Percentiles rank a stretch among this genome's conserved stretches.
Conservation (phyloP, 306 rosid species). For the Glycine latifolia region DNA sequence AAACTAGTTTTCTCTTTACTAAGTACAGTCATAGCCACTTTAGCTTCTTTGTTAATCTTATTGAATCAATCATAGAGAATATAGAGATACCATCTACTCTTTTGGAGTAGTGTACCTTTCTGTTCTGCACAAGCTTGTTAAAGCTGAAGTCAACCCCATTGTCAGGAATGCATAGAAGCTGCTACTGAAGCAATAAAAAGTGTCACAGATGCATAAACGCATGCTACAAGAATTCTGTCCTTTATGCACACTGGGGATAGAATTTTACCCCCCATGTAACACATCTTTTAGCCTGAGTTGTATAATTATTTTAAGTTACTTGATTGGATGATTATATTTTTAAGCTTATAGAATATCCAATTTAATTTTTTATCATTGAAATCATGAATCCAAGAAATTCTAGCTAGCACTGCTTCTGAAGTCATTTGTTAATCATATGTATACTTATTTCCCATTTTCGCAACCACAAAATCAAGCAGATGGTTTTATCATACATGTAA, state of each 20-base stretch:
- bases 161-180: constrained; percentile 20
- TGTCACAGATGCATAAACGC: constrained; percentile 31
- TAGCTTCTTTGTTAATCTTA: constrained; percentile 63
- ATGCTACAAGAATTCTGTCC: constrained; percentile 39
- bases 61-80: constrained; percentile 52
- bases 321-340: constrained; percentile 40
- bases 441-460: constrained; percentile 6
- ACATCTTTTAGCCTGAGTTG: constrained; percentile 38
- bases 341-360: constrained; percentile 19
- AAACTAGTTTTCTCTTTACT: constrained; percentile 55
- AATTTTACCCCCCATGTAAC: constrained; percentile 37
- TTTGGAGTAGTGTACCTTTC: constrained; percentile 13
- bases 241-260: constrained; percentile 23
- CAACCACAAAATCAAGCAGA: constrained; percentile 6
- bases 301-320: constrained; percentile 46
- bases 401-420: neutral
- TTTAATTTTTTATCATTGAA: constrained; percentile 52
- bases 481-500: neutral
- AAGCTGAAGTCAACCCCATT: constrained; percentile 25
- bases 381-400: constrained; percentile 37
- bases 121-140: constrained; percentile 17
- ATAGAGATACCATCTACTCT: constrained; percentile 18
- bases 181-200: constrained; percentile 38
- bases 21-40: constrained; percentile 47
- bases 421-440: constrained; percentile 10